Evolutionary conservation across 305 asterid genomes (phyloP).

Genomic region (Salvia sclarea): DNA sequence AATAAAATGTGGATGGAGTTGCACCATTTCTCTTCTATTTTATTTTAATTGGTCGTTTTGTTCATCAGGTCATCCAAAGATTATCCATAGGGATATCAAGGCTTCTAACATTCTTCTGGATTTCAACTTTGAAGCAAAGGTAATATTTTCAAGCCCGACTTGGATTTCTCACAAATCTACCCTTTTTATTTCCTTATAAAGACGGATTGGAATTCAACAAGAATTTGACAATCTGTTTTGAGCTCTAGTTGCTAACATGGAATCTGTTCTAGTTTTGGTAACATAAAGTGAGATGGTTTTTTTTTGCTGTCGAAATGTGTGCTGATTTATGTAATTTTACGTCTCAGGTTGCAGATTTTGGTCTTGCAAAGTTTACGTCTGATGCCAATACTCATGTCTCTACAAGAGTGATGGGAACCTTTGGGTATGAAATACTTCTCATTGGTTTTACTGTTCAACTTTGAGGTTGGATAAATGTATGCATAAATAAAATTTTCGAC

Average conservation of each 20-base stretch:
- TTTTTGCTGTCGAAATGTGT: neutral
- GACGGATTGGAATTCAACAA: neutral
- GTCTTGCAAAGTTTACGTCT: constrained; percentile 74
- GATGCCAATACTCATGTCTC: constrained; percentile 85
- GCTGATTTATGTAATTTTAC: constrained; percentile 25
- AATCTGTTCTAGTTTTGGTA: constrained; percentile 10
- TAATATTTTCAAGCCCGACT: constrained; percentile 23
- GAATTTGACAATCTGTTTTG: neutral
- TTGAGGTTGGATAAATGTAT: neutral
- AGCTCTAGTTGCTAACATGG: neutral
- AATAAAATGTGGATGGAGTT: neutral
- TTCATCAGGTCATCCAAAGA: constrained; percentile 80
- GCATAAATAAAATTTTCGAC: neutral
- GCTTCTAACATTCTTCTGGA: constrained; percentile 72
- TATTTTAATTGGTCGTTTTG: constrained; percentile 7
- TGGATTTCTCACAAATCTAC: neutral
- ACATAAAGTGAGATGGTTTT: neutral
- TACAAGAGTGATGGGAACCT: constrained; percentile 95
- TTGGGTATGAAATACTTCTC: constrained; percentile 57
- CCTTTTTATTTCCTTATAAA: neutral
- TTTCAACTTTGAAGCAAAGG: constrained; percentile 80
- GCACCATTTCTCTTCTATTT: neutral
- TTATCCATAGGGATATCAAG: constrained; percentile 87
- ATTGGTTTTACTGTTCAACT: neutral
- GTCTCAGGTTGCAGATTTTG: constrained; percentile 92